These are phyloP conservation scores for Cydonia oblonga DNA, from an alignment of 331 rosid genomes.

Conservation along the genomic window DNA sequence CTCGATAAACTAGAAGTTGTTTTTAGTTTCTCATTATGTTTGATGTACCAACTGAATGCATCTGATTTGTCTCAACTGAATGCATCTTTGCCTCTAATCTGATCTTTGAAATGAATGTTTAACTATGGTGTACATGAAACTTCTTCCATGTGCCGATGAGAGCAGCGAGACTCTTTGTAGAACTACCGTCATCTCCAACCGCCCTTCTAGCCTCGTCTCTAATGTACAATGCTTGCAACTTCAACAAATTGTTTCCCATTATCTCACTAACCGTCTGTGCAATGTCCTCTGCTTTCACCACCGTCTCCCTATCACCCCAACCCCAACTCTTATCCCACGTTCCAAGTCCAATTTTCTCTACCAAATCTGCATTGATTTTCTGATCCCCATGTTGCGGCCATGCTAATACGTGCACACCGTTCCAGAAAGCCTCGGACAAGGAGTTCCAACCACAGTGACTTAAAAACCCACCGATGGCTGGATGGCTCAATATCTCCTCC, in stretches of 20 bases:
- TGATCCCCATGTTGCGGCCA: constrained; percentile 25
- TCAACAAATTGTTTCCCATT: constrained; percentile 3
- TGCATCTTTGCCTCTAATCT: not conserved
- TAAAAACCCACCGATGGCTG: constrained; percentile 8
- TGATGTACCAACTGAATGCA: not conserved
- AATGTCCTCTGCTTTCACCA: constrained; percentile 12
- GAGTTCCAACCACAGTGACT: constrained; percentile 22
- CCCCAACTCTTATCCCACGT: constrained; percentile 15
- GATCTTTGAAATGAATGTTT: not conserved
- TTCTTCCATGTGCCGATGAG: constrained; percentile 12
- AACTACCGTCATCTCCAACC: constrained; percentile 3
- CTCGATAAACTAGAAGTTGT: not conserved
- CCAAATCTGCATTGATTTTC: constrained; percentile 15
- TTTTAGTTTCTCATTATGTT: not conserved
- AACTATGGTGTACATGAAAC: not conserved
- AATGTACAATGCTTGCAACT: not conserved
- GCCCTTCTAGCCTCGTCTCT: constrained; percentile 10
- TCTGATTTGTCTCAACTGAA: not conserved
- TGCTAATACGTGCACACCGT: constrained; percentile 9
- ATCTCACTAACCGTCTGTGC: constrained; percentile 1
- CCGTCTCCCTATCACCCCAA: constrained; percentile 1
- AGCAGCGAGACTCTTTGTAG: constrained; percentile 1
- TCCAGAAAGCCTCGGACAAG: constrained; percentile 15
- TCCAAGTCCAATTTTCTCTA: constrained; percentile 7
- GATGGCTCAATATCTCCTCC: constrained; percentile 15